These are phyloP conservation scores for Phoenix roebelenii DNA, from an alignment of 176 grass and related monocot species.

Conservation along the genomic window DNA sequence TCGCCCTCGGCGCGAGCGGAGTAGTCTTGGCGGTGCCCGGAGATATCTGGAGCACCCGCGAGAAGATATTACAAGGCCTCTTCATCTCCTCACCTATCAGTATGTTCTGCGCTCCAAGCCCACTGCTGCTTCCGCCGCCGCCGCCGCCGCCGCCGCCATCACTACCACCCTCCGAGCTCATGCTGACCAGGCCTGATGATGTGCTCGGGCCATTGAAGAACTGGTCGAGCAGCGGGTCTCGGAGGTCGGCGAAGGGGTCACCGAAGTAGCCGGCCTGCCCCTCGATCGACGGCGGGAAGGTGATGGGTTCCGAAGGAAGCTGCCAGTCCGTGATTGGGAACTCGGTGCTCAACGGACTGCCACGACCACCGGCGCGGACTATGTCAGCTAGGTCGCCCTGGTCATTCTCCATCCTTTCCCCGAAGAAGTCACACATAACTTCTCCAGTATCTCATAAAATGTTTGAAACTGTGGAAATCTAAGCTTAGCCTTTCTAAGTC, in stretches of 20 bases:
- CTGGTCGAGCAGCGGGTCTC: conserved; percentile 38
- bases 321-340: conserved; percentile 30
- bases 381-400: conserved; percentile 82
- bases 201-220: conserved; percentile 18
- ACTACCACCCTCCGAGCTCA: not conserved
- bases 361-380: conserved; percentile 39
- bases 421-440: conserved; percentile 78
- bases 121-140: conserved; percentile 13
- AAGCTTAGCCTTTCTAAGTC: too few species aligned
- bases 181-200: too few species aligned
- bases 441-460: too few species aligned
- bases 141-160: conserved; percentile 15
- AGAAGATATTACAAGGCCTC: conserved; percentile 21
- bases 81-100: conserved; percentile 1
- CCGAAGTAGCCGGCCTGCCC: conserved; percentile 24
- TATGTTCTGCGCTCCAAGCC: conserved; percentile 15
- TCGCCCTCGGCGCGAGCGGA: conserved; percentile 33
- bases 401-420: conserved; percentile 48
- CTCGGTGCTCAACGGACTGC: conserved; percentile 8
- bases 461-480: too few species aligned
- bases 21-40: conserved; percentile 13
- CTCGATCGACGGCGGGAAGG: conserved; percentile 30
- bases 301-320: conserved; percentile 20
- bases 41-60: conserved; percentile 16
- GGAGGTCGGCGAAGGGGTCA: conserved; percentile 45